phyloP scores from a whole-genome alignment of 2,329 filamentous ascomycete genomes.

The Ascomycota sp. region DNA sequence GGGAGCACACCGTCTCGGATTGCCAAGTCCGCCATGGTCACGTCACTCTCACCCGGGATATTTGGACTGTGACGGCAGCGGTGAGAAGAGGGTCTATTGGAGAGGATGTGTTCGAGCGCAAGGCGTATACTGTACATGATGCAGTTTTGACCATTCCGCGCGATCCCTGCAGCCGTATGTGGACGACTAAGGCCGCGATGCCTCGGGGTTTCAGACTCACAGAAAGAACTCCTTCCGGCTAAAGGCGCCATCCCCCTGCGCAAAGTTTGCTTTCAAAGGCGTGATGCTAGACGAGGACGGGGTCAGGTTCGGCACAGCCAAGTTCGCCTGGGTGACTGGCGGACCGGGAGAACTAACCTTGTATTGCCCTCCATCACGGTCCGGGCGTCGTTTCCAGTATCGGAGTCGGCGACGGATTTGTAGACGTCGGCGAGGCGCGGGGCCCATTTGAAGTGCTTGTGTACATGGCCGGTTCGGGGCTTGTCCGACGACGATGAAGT shows the following conservation, averaged over 20 bases:
- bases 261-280: slow-evolving; percentile 81
- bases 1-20: slow-evolving; percentile 5
- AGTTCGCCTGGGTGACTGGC: too few relatives aligned
- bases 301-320: too few relatives aligned
- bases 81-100: slow-evolving; percentile 19
- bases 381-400: slow-evolving; percentile 82
- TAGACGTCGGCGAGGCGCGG: slow-evolving; percentile 76
- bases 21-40: slow-evolving; percentile 4
- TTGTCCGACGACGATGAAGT: slow-evolving; percentile 2
- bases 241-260: slow-evolving; percentile 45
- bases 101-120: slow-evolving; percentile 1
- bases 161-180: not conserved
- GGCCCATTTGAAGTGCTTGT: slow-evolving; percentile 90
- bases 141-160: slow-evolving; percentile 2
- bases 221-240: slow-evolving; percentile 56
- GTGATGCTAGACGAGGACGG: slow-evolving; percentile 46
- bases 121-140: slow-evolving; percentile 10
- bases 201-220: slow-evolving; percentile 36
- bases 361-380: slow-evolving; percentile 73
- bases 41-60: slow-evolving; percentile 2
- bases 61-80: slow-evolving; percentile 8
- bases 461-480: slow-evolving; percentile 32
- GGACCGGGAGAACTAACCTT: too few relatives aligned
- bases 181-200: not conserved
- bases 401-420: slow-evolving; percentile 60